Evolutionary conservation across 768 basidiomycete genomes (phyloP).

Genomic region (Naganishia randhawae): DNA sequence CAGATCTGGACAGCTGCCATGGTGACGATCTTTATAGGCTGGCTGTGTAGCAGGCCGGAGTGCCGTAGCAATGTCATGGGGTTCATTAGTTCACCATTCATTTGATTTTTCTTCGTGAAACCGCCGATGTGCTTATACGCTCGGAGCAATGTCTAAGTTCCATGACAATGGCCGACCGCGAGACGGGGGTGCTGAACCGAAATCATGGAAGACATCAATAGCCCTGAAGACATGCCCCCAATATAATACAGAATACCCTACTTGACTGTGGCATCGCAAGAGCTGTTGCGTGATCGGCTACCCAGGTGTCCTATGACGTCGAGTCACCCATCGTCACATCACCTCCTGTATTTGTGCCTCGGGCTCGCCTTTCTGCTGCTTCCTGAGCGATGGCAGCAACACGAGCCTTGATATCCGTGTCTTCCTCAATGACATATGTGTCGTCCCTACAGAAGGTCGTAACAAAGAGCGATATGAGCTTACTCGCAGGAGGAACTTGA

Average conservation of each 20-base stretch:
- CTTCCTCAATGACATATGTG: slow-evolving; percentile 40
- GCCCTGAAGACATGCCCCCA: background rate
- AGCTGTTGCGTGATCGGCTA: too few relatives aligned
- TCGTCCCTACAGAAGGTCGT: slow-evolving; percentile 34
- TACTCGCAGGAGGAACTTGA: background rate
- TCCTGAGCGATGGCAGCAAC: slow-evolving; percentile 34
- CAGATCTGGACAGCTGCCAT: too few relatives aligned
- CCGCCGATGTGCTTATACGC: too few relatives aligned
- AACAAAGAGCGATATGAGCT: background rate
- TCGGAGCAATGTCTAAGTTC: too few relatives aligned
- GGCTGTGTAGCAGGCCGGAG: too few relatives aligned
- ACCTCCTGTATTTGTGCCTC: slow-evolving; percentile 4
- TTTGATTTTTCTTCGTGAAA: too few relatives aligned
- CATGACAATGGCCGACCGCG: too few relatives aligned
- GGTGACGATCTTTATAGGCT: too few relatives aligned
- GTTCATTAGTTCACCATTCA: too few relatives aligned
- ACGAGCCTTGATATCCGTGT: slow-evolving; percentile 41
- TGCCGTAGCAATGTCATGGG: background rate
- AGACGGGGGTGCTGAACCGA: too few relatives aligned
- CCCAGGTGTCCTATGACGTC: background rate
- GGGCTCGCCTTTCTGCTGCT: slow-evolving; percentile 11
- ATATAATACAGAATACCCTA: background rate
- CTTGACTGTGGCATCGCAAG: background rate
- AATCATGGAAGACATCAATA: background rate
- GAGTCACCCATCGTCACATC: slow-evolving; percentile 12